Evolutionary conservation across 441 rosid species (phyloP), one percentile per base, ranked within the genome.

Genomic region (Croton setiger): DNA sequence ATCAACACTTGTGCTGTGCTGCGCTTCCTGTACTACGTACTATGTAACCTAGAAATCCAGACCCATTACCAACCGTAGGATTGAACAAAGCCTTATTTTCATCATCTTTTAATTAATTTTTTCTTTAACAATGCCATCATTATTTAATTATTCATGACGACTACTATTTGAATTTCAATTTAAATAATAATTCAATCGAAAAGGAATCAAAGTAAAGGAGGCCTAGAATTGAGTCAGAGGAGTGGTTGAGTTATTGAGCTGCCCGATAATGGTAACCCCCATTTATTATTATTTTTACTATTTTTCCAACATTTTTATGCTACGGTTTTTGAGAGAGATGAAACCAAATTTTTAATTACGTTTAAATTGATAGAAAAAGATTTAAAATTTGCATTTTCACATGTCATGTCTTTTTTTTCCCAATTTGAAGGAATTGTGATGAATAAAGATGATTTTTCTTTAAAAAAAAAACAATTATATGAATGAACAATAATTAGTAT

Each of bases 241-340:
- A 88, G 92, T 90, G 63, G 92, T 90, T 90, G 91, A 74, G 94
- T 82, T 77, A 82, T 87, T 84, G 89, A 85, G 89, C 83, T 82
- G 86, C 88, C 91, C 92, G 79, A 84, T 83, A 81, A 78, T 79
- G 76, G 73, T 75, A 75, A 67, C 71, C 76, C 31, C 72, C 81
- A 82, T 86, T 85, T 72, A 82, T 72, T 81, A 74, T 72, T 27
- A 27, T 27, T 57, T 61, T 17, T 39, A 0, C 47, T 27, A 59
- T 33, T 52, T 69, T 53, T 66, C 31, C 31, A 27, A 27, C 1
- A 27, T 0, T 27, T 27, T 27, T 27, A 27, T 27, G 31, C 31
- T n/a, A n/a, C n/a, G n/a, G n/a, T n/a, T n/a, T 27, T 27, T 27
- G 31, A 27, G 31, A 27, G 31, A 27, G 31, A 27, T 27, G 31